These are phyloP conservation scores for Trichoderma citrinoviride DNA, from an alignment of 2,329 filamentous ascomycete genomes.

Conservation along the genomic window DNA sequence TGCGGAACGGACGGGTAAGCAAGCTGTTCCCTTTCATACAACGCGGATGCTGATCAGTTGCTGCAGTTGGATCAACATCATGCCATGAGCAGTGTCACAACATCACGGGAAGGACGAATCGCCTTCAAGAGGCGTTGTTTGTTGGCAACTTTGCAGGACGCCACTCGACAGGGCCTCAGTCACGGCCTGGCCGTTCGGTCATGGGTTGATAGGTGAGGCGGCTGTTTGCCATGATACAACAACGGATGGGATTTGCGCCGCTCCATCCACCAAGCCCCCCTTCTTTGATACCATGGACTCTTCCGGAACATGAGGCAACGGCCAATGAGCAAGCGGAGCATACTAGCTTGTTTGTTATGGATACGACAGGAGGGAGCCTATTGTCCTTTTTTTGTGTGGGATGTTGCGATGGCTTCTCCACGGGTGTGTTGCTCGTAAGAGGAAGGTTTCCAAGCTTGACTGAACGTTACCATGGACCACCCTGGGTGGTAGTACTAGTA, in stretches of 20 bases:
- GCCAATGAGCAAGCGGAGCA: no score
- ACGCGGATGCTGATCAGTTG: not conserved
- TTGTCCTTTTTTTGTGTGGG: no score
- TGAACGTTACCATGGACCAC: no score
- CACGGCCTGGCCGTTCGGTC: slow-evolving; percentile 18
- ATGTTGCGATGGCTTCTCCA: no score
- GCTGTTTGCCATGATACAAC: not conserved
- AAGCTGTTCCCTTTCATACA: not conserved
- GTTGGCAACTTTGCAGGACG: not conserved
- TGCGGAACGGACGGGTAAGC: slow-evolving; percentile 1
- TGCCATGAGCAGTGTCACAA: not conserved
- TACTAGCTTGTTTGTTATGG: no score
- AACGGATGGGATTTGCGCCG: not conserved
- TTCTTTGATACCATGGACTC: no score
- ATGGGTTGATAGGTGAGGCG: slow-evolving; percentile 1
- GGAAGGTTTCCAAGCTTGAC: no score
- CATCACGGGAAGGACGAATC: not conserved
- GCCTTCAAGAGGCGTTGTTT: not conserved
- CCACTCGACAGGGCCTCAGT: not conserved
- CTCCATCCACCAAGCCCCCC: not conserved
- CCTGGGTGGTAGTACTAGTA: not conserved
- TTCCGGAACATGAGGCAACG: not conserved
- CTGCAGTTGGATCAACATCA: not conserved
- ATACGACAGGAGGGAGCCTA: no score
- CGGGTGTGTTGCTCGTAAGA: no score